Evolutionary conservation across 306 rosid species (phyloP).

Genomic region (Rubus parviflorus): DNA sequence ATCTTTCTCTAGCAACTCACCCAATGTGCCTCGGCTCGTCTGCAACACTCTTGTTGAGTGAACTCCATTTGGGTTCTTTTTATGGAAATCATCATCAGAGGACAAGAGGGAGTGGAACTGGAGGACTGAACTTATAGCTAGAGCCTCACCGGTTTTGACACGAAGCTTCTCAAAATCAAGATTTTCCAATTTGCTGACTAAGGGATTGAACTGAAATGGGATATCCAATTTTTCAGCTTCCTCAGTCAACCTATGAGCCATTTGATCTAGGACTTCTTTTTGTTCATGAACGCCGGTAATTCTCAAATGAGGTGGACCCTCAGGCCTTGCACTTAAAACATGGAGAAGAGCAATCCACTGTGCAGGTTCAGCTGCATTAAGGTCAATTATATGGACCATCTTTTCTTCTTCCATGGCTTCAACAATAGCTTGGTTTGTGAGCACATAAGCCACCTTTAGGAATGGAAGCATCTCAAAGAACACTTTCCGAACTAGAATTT

Average conservation of each 20-base stretch:
- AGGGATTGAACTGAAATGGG: slow-evolving; percentile 74
- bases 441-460: slow-evolving; percentile 63
- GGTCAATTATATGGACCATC: slow-evolving; percentile 83
- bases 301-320: slow-evolving; percentile 93
- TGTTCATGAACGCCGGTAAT: slow-evolving; percentile 73
- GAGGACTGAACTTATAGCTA: slow-evolving; percentile 72
- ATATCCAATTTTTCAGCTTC: slow-evolving; percentile 82
- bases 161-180: slow-evolving; percentile 78
- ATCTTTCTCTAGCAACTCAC: slow-evolving; percentile 71
- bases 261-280: slow-evolving; percentile 72
- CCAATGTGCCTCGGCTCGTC: slow-evolving; percentile 50
- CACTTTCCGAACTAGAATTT: slow-evolving; percentile 61
- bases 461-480: slow-evolving; percentile 82
- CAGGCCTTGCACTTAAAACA: slow-evolving; percentile 64
- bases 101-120: slow-evolving; percentile 74
- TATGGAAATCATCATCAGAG: slow-evolving; percentile 55
- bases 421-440: slow-evolving; percentile 73
- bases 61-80: slow-evolving; percentile 49
- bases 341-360: slow-evolving; percentile 88
- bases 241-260: slow-evolving; percentile 61
- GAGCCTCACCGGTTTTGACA: slow-evolving; percentile 84
- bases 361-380: slow-evolving; percentile 72
- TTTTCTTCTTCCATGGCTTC: slow-evolving; percentile 93
- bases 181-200: slow-evolving; percentile 62
- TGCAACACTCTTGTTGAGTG: slow-evolving; percentile 46